phyloP scores from a whole-genome alignment of 2,329 filamentous ascomycete species.

The Claviceps spartinae region DNA sequence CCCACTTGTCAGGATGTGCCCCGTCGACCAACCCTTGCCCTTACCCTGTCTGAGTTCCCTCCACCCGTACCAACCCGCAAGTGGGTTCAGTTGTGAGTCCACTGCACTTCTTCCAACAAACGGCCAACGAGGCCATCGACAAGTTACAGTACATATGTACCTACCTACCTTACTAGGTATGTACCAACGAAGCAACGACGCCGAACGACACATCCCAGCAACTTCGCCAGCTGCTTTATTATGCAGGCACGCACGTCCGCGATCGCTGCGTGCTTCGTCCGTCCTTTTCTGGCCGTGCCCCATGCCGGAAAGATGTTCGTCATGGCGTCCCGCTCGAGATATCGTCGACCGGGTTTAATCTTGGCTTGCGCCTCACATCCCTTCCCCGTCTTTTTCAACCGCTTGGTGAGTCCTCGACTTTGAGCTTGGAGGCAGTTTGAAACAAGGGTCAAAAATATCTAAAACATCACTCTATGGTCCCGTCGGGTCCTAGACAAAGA shows the following conservation, averaged over 20 bases:
- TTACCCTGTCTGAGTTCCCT: too few relatives aligned
- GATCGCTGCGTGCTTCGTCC: neutral
- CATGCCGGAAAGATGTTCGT: neutral
- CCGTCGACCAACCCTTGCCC: neutral
- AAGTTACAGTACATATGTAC: too few relatives aligned
- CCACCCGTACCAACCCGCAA: too few relatives aligned
- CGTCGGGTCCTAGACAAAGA: slow-evolving; percentile 12
- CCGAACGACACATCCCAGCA: slow-evolving; percentile 2
- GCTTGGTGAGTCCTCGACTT: slow-evolving; percentile 2
- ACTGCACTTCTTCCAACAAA: neutral
- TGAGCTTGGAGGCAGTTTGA: slow-evolving; percentile 9
- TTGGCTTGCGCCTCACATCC: slow-evolving; percentile 5
- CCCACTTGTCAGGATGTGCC: slow-evolving; percentile 1
- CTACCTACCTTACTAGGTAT: too few relatives aligned
- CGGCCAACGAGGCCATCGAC: too few relatives aligned
- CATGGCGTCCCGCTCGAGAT: neutral
- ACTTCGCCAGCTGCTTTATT: slow-evolving; percentile 1
- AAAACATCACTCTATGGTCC: slow-evolving; percentile 15
- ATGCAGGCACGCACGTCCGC: slow-evolving; percentile 4
- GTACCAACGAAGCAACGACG: neutral
- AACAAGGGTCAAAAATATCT: slow-evolving; percentile 9
- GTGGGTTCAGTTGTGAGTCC: neutral
- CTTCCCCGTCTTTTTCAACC: slow-evolving; percentile 1
- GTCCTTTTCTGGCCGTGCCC: slow-evolving; percentile 1
- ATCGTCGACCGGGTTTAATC: neutral